Evolutionary conservation across 345 rosid genomes (phyloP).

Genomic region (Syzygium aqueum): DNA sequence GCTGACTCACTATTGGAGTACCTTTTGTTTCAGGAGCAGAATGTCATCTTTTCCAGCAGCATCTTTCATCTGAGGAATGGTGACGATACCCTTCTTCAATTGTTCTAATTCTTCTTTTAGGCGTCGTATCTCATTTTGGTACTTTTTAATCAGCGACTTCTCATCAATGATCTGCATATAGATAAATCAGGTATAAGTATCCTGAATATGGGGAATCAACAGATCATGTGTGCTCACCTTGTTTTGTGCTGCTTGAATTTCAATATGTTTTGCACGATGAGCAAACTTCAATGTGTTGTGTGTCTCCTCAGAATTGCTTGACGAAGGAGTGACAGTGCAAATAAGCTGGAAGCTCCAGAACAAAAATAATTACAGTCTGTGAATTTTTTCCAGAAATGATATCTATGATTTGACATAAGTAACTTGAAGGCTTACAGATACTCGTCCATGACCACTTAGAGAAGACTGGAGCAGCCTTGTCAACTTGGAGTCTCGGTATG

Average conservation of each 20-base stretch:
- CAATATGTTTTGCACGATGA: constrained; percentile 98
- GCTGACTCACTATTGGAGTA: constrained; percentile 12
- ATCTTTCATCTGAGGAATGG: constrained; percentile 61
- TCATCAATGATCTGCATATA: constrained; percentile 82
- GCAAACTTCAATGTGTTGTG: constrained; percentile 98
- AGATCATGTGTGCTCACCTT: constrained; percentile 37
- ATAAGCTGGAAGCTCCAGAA: constrained; percentile 62
- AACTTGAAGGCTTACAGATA: constrained; percentile 61
- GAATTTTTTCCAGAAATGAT: background rate
- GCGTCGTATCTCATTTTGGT: constrained; percentile 84
- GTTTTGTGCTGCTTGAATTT: constrained; percentile 89
- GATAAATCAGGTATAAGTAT: background rate
- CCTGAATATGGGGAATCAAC: background rate
- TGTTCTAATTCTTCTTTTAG: constrained; percentile 94
- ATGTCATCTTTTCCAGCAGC: constrained; percentile 60
- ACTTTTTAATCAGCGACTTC: constrained; percentile 95
- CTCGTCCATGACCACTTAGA: constrained; percentile 97
- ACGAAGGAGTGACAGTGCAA: constrained; percentile 96
- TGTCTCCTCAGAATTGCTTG: constrained; percentile 94
- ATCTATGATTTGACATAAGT: background rate
- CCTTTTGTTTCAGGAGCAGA: constrained; percentile 86
- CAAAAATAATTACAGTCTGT: background rate
- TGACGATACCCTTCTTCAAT: constrained; percentile 69
- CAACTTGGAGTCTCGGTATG: constrained; percentile 96
- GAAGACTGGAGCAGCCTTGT: constrained; percentile 98